Conservation (phyloP, 164 flowering plant species). For the Macadamia integrifolia region DNA sequence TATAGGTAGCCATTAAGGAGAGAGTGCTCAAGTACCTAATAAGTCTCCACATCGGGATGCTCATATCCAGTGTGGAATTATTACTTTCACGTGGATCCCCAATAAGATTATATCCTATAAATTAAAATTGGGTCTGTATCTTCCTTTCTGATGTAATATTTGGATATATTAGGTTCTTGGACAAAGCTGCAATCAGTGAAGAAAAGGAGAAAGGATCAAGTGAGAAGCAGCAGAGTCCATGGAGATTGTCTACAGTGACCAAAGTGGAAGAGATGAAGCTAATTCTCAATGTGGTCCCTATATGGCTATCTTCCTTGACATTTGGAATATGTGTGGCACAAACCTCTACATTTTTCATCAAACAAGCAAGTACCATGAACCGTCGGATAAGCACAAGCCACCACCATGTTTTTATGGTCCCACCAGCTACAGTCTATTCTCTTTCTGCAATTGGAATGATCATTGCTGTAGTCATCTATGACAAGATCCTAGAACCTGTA, state of each 20-base stretch:
- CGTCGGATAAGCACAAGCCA: constrained; percentile 19
- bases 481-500: constrained; percentile 47
- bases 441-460: constrained; percentile 48
- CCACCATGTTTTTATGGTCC: constrained; percentile 31
- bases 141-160: not conserved
- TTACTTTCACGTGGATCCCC: no score
- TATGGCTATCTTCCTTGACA: constrained; percentile 51
- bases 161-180: constrained; percentile 54
- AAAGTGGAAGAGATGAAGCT: constrained; percentile 71
- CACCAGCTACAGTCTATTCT: constrained; percentile 52
- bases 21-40: no score
- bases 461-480: constrained; percentile 43
- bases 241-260: constrained; percentile 65
- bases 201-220: constrained; percentile 11
- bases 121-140: not conserved
- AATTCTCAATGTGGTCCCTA: constrained; percentile 52
- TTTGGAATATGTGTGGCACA: constrained; percentile 64
- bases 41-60: no score
- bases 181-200: constrained; percentile 77
- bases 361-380: constrained; percentile 57
- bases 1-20: no score
- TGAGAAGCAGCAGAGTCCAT: constrained; percentile 33
- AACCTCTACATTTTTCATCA: constrained; percentile 65
- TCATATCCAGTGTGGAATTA: no score
- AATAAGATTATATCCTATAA: no score